These are phyloP conservation scores for Paramecium pentaurelia DNA, from an alignment of 73 alveolate species.

Conservation along the genomic window DNA sequence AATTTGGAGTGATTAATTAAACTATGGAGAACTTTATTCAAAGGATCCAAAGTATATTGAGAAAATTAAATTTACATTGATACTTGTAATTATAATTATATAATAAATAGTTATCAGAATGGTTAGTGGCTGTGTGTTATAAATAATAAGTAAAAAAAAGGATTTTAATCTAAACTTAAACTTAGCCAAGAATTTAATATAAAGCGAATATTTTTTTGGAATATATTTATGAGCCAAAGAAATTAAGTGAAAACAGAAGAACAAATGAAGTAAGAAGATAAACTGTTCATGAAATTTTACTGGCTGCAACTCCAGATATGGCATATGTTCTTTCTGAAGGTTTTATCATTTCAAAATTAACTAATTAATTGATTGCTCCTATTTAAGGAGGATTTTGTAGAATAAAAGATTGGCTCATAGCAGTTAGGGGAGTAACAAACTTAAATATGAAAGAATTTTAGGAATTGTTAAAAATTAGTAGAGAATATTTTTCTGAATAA, in stretches of 20 bases:
- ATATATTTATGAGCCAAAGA: not conserved
- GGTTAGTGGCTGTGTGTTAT: not conserved
- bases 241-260: not conserved
- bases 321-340: conserved; percentile 15
- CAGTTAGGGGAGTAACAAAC: not conserved
- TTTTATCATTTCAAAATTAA: not conserved
- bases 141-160: not conserved
- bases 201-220: not conserved
- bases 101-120: not conserved
- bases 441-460: not conserved
- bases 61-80: not conserved
- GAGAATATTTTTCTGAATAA: not conserved
- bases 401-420: not conserved
- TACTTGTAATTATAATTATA: not conserved
- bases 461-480: not conserved
- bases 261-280: not conserved
- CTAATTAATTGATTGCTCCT: not conserved
- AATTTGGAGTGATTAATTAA: not conserved
- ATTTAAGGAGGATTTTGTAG: not conserved
- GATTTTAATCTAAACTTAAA: not conserved
- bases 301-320: conserved; percentile 43
- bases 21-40: not conserved
- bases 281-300: not conserved
- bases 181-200: not conserved
- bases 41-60: not conserved